Evolutionary conservation across 768 basidiomycete species (phyloP).

Genomic region (Tylopilus cervinicoccineus): DNA sequence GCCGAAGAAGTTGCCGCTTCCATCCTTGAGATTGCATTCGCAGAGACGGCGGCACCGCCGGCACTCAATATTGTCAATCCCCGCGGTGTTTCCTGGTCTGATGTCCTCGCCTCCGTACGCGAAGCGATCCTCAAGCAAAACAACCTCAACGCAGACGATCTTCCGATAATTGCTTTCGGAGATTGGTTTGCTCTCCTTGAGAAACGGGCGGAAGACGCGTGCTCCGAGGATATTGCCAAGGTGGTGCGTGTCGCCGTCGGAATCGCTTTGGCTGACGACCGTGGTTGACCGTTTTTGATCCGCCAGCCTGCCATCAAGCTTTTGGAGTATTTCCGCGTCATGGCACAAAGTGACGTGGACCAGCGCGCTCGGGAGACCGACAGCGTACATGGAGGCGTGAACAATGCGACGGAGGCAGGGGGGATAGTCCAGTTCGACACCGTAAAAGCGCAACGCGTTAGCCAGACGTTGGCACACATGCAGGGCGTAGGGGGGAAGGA

Average conservation of each 20-base stretch:
- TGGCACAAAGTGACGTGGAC: neutral
- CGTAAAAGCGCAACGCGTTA: neutral
- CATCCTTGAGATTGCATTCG: slow-evolving; percentile 33
- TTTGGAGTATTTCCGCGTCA: slow-evolving; percentile 25
- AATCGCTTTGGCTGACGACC: neutral
- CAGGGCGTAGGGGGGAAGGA: neutral
- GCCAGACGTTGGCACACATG: slow-evolving; percentile 5
- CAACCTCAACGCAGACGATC: slow-evolving; percentile 1
- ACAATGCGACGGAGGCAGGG: neutral
- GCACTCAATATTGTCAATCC: slow-evolving; percentile 36
- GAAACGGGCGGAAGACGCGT: slow-evolving; percentile 16
- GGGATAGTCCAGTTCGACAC: neutral
- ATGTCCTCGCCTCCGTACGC: slow-evolving; percentile 23
- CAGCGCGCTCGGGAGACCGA: neutral
- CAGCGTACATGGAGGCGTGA: no score
- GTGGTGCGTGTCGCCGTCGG: neutral
- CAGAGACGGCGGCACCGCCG: slow-evolving; percentile 10
- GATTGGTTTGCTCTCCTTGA: slow-evolving; percentile 32
- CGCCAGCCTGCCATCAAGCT: slow-evolving; percentile 33
- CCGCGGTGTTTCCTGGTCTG: slow-evolving; percentile 31
- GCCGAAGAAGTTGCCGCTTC: slow-evolving; percentile 32
- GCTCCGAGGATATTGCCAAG: neutral
- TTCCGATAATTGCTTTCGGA: slow-evolving; percentile 24
- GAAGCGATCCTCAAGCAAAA: slow-evolving; percentile 11
- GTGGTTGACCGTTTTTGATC: neutral